Conservation (phyloP, 2,329 filamentous ascomycete genomes). For the Aureobasidium leucospermi region DNA sequence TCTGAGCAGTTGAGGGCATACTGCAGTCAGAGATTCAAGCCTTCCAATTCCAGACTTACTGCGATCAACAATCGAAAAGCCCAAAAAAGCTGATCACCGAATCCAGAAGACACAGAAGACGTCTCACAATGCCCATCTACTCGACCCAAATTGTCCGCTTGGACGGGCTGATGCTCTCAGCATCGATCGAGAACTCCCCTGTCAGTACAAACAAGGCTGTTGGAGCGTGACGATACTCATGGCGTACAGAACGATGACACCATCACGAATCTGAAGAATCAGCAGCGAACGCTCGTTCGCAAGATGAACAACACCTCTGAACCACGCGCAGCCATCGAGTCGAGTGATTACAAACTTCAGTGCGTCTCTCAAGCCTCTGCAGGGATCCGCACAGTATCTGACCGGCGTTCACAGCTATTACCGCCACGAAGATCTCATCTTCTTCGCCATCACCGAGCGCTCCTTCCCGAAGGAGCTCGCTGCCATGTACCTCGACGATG, state of each 20-base stretch:
- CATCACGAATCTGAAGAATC: slow-evolving; percentile 79
- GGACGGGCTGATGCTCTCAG: slow-evolving; percentile 93
- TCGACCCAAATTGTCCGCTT: slow-evolving; percentile 88
- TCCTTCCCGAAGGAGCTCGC: slow-evolving; percentile 97
- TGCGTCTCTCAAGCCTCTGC: slow-evolving; percentile 40
- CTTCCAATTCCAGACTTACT: not conserved
- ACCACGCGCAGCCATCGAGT: slow-evolving; percentile 86
- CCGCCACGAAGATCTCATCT: slow-evolving; percentile 75
- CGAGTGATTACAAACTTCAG: slow-evolving; percentile 76
- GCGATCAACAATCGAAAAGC: not conserved
- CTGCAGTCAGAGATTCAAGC: not conserved
- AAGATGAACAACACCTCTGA: slow-evolving; percentile 83
- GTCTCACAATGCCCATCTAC: slow-evolving; percentile 24
- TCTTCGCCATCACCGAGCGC: slow-evolving; percentile 86
- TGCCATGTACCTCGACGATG: slow-evolving; percentile 94
- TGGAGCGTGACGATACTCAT: slow-evolving; percentile 27
- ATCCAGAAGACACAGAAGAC: not conserved
- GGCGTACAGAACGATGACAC: slow-evolving; percentile 57
- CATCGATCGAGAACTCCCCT: slow-evolving; percentile 75
- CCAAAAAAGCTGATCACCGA: not conserved
- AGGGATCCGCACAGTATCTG: not conserved
- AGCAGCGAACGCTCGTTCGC: slow-evolving; percentile 84
- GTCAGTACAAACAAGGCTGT: not conserved
- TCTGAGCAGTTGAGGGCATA: too few species aligned
- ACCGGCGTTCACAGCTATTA: slow-evolving; percentile 58